Base-by-base conservation (phyloP, 768 basidiomycete genomes). In the Boletellus sp. region DNA sequence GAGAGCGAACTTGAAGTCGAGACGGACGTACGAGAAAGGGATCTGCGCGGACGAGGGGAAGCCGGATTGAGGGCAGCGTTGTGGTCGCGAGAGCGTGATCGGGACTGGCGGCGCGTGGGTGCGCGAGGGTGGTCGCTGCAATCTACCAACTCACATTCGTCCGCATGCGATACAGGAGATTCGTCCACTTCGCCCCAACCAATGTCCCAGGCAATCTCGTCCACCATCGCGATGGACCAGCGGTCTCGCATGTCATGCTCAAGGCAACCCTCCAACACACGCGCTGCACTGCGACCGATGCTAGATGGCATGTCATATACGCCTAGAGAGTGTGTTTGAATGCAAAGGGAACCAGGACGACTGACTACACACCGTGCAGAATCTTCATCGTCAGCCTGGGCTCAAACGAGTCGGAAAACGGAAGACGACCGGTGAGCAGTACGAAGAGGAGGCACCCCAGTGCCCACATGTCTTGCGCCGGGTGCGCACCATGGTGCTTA, bases 381-480 rank as follows among this genome's bases (percentile, higher is more conserved):
- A 99, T 95, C 69, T 94, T 94, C 80, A 92, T 85, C 45, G 91
- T 87, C 50, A 98, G 68, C 31, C 95, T 74, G 1, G 93, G 94
- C 67, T 99, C 95, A 60, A 90, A 99, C 0, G 86, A 72, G 67
- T 99, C 95, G 31, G 64, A 71, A 65, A 97, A 97, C 0, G 96
- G 96, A 7, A 98, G 73, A n/a, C 75, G 73, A 3, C 93, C 93
- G 0, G 84, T 84, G 17, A 98, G 76, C 1, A 99, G 74, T 8
- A 86, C 83, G 63, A 93, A 90, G 2, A 99, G 81, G 54, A 96
- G 78, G 47, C 94, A 84, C 0, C 96, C 96, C 3, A 97, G 72
- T 0, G 96, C 94, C 96, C 96, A 99, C 24, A 98, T 84, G 56
- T 99, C 96, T 62, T 94, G 90, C 0, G 89, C 82, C 2, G 93